These are phyloP conservation scores for Chrysochromulina parva DNA, from an alignment of 78 protist genomes.

Conservation along the genomic window DNA sequence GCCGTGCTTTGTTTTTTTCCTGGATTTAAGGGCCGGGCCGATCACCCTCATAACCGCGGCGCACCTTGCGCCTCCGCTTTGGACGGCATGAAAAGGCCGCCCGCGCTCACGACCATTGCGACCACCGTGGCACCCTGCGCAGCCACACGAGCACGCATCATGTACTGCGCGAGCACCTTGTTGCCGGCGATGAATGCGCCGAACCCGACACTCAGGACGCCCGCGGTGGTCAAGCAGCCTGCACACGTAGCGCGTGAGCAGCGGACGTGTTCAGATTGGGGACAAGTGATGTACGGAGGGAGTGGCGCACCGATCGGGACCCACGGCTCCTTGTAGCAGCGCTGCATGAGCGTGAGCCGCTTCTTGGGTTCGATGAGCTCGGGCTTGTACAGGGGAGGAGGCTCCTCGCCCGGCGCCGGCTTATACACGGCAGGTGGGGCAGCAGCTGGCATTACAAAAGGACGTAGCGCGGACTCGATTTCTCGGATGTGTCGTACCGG, in stretches of 20 bases:
- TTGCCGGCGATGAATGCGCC: not conserved
- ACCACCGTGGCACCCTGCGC: not conserved
- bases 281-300: not conserved
- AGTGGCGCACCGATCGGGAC: not conserved
- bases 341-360: slow-evolving; percentile 3
- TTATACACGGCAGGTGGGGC: no score
- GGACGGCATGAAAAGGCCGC: no score
- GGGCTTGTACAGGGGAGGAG: slow-evolving; percentile 7
- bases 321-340: slow-evolving; percentile 28
- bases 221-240: not conserved
- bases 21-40: no score
- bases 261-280: not conserved
- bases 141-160: not conserved
- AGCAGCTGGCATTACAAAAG: no score
- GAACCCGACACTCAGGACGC: not conserved
- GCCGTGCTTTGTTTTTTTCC: no score
- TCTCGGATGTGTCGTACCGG: no score
- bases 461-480: no score
- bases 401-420: not conserved
- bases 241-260: not conserved
- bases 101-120: not conserved
- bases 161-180: not conserved
- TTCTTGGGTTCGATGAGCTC: slow-evolving; percentile 16
- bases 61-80: no score
- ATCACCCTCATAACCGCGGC: no score